Conservation (phyloP, 441 rosid genomes). For the Populus hybrid region DNA sequence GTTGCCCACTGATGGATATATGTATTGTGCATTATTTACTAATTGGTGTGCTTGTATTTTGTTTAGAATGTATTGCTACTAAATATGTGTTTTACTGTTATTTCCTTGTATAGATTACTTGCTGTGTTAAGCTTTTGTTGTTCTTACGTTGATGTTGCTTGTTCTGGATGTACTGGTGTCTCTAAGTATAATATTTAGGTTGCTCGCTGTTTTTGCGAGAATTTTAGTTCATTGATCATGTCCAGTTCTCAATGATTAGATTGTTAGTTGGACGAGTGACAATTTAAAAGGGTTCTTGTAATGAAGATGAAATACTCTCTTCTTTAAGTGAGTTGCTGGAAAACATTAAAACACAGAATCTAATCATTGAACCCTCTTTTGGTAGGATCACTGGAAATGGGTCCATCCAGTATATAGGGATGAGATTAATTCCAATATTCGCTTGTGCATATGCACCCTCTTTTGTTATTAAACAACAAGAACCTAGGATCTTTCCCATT, state of each 20-base stretch:
- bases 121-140: constrained; percentile 8
- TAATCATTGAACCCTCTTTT: no score
- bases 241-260: background rate
- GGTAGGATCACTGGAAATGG: background rate
- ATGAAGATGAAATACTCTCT: background rate
- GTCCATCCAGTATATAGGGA: background rate
- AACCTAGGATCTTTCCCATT: background rate
- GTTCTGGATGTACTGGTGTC: background rate
- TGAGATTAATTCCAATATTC: background rate
- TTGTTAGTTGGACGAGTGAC: background rate
- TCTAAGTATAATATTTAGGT: background rate
- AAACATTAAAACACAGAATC: no score
- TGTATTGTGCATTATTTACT: constrained; percentile 9
- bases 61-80: background rate
- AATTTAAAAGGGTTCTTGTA: background rate
- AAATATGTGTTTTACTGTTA: background rate
- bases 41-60: background rate
- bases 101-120: constrained; percentile 12
- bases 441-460: background rate
- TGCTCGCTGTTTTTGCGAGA: constrained; percentile 8
- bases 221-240: constrained; percentile 9
- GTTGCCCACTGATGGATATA: background rate
- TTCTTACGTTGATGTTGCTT: constrained; percentile 5
- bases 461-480: background rate
- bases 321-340: background rate